Percentiles rank a stretch among this genome's conserved stretches.
phyloP scores from a whole-genome alignment of 257 asterid genomes.

The Ilex asprella region DNA sequence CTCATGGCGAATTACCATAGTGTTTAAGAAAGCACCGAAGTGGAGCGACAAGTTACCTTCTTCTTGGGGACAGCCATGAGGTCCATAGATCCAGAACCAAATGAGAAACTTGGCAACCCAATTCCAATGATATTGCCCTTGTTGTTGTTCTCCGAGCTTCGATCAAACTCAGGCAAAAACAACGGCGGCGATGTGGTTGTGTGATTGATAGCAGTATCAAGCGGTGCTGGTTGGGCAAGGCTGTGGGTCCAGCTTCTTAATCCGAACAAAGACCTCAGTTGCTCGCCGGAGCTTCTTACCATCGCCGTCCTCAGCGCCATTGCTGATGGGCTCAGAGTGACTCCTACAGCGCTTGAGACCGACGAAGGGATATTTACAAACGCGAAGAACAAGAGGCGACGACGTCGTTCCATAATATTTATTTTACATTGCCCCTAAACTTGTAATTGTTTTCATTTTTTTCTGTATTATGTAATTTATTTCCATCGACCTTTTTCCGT shows the following conservation, averaged over 20 bases:
- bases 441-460: too few species aligned
- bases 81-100: slow-evolving; percentile 48
- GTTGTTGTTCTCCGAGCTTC: slow-evolving; percentile 2
- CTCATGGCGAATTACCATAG: too few species aligned
- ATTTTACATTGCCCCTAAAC: too few species aligned
- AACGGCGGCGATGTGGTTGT: slow-evolving; percentile 29
- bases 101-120: slow-evolving; percentile 26
- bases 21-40: background rate
- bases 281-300: slow-evolving; percentile 26
- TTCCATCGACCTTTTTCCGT: too few species aligned
- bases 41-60: slow-evolving; percentile 32
- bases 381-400: too few species aligned
- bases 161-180: slow-evolving; percentile 48
- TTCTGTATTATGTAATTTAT: too few species aligned
- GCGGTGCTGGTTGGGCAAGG: slow-evolving; percentile 40
- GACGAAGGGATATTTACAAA: too few species aligned
- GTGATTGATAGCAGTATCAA: slow-evolving; percentile 27
- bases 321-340: background rate
- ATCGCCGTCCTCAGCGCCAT: slow-evolving; percentile 25
- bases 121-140: slow-evolving; percentile 7
- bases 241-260: slow-evolving; percentile 48
- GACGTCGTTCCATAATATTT: too few species aligned
- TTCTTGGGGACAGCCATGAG: slow-evolving; percentile 89
- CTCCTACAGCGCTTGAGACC: too few species aligned
- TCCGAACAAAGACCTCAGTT: slow-evolving; percentile 16